Evolutionary conservation across 257 asterid species (phyloP), one percentile per base, ranked within the genome.

Genomic region (Solanum tarapatanum): DNA sequence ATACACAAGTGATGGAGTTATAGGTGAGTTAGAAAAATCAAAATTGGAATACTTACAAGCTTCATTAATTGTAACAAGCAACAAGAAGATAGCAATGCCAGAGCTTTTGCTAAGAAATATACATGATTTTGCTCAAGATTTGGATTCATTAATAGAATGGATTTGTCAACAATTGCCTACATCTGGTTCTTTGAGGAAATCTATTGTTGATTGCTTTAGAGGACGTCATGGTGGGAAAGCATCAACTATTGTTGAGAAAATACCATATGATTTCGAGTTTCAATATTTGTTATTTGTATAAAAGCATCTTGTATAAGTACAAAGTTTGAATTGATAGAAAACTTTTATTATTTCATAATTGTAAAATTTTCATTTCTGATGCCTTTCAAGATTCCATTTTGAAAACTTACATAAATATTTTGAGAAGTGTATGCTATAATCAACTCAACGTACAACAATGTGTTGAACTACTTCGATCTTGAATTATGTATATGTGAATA

Each of bases 1-100:
- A 90, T 96, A 96, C 32, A 94, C 95, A 76, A 94, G 95, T 2
- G 99, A 97, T 0, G 97, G 98, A 7, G 97, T 97, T 87, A 86
- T 87, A 87, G 86, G 89, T 1, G 98, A 95, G 86, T 86, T 97
- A 66, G 97, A 97, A 82, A 95, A 91, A 86, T 93, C 98, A 4
- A 95, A 94, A 86, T 87, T 92, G 21, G 98, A 96, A 82, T 96
- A 95, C 83, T 90, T 95, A 10, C 95, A 95, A 88, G 98, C 98
- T 64, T 95, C 99, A 73, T 89, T 96, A 51, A 82, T 94, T 30
- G 99, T 94, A 83, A 94, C 90, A 24, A 90, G 75, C 87, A 91
- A 90, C 7, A 94, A 90, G 86, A 90, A 84, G 86, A 92, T 95
- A 6, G 98, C 91, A 28, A 58, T 97, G 4, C 98, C 99, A 3